Conservation (phyloP, 2,329 filamentous ascomycete genomes). For the Endoconidiophora polonica region DNA sequence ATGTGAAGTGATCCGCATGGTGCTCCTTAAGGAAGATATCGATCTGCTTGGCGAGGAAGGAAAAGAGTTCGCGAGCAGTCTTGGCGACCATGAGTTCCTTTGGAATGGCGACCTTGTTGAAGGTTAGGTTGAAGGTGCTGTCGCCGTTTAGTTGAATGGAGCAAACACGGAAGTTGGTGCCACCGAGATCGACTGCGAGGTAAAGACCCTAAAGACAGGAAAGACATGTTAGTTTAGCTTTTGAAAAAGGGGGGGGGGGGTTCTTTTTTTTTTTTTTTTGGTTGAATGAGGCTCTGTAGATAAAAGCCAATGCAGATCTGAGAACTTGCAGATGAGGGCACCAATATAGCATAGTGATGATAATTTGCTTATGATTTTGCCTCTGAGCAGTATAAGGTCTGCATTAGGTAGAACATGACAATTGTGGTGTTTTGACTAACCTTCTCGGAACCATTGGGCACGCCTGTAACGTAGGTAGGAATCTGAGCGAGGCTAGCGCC, state of each 20-base stretch:
- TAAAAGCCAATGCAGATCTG: too few relatives aligned
- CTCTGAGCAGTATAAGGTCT: neutral
- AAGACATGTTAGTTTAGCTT: constrained; percentile 8
- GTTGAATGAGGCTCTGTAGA: neutral
- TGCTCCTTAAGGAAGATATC: constrained; percentile 74
- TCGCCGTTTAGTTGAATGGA: constrained; percentile 87
- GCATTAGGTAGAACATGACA: neutral
- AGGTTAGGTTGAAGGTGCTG: constrained; percentile 84
- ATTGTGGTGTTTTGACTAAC: constrained; percentile 27
- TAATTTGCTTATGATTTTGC: too few relatives aligned
- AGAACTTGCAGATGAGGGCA: too few relatives aligned
- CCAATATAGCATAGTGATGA: too few relatives aligned
- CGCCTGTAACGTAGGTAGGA: constrained; percentile 86
- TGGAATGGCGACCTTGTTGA: constrained; percentile 83
- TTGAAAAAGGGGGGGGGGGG: neutral
- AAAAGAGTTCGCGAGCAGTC: constrained; percentile 72
- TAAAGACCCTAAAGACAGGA: constrained; percentile 55
- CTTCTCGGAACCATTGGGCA: constrained; percentile 96
- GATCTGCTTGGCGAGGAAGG: constrained; percentile 85
- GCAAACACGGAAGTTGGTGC: constrained; percentile 96
- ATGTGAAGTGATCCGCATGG: constrained; percentile 64
- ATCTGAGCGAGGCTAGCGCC: constrained; percentile 83
- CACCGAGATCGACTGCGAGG: constrained; percentile 91
- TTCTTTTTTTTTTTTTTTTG: neutral
- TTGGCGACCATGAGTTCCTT: constrained; percentile 79